phyloP scores from a whole-genome alignment of 73 alveolate genomes.

The Tetrahymena borealis region DNA sequence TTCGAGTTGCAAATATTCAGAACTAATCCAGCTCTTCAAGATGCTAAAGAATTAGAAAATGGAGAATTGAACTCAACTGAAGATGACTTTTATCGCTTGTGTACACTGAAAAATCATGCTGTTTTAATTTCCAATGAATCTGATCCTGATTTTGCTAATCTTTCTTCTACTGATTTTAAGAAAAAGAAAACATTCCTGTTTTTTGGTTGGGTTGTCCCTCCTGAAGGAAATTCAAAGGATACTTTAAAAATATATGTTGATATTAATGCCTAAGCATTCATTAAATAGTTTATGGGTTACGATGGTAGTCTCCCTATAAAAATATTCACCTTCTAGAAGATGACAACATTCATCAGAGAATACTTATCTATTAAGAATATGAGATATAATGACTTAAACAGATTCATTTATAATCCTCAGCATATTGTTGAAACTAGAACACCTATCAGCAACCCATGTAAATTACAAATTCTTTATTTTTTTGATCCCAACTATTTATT shows the following conservation, averaged over 20 bases:
- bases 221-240: neutral
- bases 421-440: neutral
- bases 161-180: neutral
- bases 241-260: neutral
- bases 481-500: neutral
- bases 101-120: neutral
- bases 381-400: neutral
- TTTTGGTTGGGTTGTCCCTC: neutral
- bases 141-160: neutral
- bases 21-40: neutral
- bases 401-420: neutral
- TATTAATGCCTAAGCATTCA: neutral
- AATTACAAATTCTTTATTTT: neutral
- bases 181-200: neutral
- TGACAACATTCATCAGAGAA: neutral
- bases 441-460: neutral
- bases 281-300: neutral
- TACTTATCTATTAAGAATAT: neutral
- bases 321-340: neutral
- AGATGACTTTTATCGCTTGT: neutral
- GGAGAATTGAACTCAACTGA: conserved; percentile 8
- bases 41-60: neutral
- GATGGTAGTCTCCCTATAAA: neutral
- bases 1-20: neutral
- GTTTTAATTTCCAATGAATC: neutral